These are phyloP conservation scores for Phytophthora colocasiae DNA, from an alignment of 352 stramenopile genomes.

Conservation along the genomic window DNA sequence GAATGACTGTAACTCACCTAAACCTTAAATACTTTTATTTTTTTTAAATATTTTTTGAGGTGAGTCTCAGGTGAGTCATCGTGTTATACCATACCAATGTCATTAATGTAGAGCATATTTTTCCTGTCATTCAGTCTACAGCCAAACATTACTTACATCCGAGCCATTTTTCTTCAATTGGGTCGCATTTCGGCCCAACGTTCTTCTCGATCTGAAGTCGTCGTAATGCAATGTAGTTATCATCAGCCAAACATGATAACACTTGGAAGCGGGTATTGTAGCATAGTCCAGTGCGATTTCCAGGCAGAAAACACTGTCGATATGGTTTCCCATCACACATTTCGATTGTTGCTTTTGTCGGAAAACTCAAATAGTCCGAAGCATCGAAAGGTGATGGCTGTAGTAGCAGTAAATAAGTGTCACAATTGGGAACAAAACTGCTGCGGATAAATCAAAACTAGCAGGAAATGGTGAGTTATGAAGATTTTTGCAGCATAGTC, in stretches of 20 bases:
- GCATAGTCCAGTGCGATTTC: conserved; percentile 22
- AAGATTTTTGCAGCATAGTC: too few relatives aligned
- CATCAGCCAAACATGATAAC: conserved; percentile 29
- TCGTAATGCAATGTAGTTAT: conserved; percentile 26
- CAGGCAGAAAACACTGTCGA: conserved; percentile 30
- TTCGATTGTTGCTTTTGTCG: conserved; percentile 20
- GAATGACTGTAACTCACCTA: background rate
- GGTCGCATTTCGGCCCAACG: conserved; percentile 31
- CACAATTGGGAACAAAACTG: conserved; percentile 38
- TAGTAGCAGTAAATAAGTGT: conserved; percentile 40
- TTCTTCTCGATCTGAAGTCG: conserved; percentile 27
- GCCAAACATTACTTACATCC: conserved; percentile 16
- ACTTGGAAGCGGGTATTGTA: conserved; percentile 32
- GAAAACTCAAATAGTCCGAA: background rate
- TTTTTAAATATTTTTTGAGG: too few relatives aligned
- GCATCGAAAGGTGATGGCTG: background rate
- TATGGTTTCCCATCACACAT: conserved; percentile 32
- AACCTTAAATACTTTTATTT: too few relatives aligned
- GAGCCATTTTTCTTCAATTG: conserved; percentile 41
- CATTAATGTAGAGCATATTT: too few relatives aligned
- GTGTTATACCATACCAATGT: too few relatives aligned
- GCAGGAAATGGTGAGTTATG: conserved; percentile 1
- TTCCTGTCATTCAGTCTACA: too few relatives aligned
- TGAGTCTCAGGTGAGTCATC: too few relatives aligned
- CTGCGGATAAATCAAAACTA: conserved; percentile 23